These are phyloP conservation scores for Entoloma clypeatum DNA, from an alignment of 1,284 basidiomycete genomes.

Conservation along the genomic window DNA sequence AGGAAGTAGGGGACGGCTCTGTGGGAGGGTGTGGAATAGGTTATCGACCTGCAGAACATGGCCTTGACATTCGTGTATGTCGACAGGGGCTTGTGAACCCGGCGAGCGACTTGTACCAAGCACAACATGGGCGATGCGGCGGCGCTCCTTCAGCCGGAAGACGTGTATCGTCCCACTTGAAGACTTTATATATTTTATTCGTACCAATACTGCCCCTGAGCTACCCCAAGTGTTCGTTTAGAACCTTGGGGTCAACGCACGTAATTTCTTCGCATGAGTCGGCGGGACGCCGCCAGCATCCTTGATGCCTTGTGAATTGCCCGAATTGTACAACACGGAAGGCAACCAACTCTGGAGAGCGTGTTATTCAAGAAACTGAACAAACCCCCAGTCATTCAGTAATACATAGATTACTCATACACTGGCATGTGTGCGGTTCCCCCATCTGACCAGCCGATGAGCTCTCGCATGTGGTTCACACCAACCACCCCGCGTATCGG, in stretches of 20 bases:
- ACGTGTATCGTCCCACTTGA: conserved; percentile 12
- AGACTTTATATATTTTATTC: conserved; percentile 14
- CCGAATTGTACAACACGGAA: too few species aligned
- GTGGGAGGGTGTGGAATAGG: conserved; percentile 35
- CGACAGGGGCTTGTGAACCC: conserved; percentile 5
- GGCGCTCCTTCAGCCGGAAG: neutral
- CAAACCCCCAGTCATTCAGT: neutral
- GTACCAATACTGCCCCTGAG: too few species aligned
- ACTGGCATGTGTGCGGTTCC: conserved; percentile 7
- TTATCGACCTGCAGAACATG: conserved; percentile 14
- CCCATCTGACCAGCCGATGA: conserved; percentile 58
- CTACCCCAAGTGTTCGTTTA: too few species aligned
- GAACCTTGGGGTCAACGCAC: too few species aligned
- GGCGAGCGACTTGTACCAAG: conserved; percentile 9
- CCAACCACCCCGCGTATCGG: conserved; percentile 69
- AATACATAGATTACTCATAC: conserved; percentile 2
- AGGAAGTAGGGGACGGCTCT: conserved; percentile 53
- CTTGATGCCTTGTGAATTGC: too few species aligned
- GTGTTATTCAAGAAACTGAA: too few species aligned
- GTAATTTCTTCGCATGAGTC: too few species aligned
- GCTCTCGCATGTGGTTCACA: conserved; percentile 69
- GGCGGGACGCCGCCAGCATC: too few species aligned
- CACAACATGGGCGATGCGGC: conserved; percentile 13
- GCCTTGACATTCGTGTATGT: conserved; percentile 6
- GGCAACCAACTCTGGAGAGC: too few species aligned